Base-by-base conservation (phyloP, 352 stramenopile genomes). In the Pythium pyrilobum region DNA sequence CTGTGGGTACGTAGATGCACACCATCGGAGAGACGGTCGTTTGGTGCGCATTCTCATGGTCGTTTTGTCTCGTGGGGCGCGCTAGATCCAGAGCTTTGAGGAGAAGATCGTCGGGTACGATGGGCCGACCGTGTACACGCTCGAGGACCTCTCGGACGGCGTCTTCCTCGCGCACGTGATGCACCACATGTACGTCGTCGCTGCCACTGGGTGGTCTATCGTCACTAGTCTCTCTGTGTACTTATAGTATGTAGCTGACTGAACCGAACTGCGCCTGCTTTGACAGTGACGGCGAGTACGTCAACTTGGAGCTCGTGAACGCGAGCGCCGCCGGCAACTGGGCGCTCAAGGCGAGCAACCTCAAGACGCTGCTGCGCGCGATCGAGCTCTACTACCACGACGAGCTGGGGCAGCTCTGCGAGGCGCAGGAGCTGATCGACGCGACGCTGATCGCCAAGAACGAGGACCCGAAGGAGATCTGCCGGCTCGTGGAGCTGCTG, bases 81-180 rank as follows among this genome's bases (percentile, higher is more conserved):
- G 55, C 37, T 62, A 90, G 80, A 74, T 82, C 32, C 80, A 91
- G 60, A 89, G 80, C 61, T 91, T 91, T 57, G 63, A 81, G 7
- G 70, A 82, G 23, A 75, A 70, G 32, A 46, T 87, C 36, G 74
- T 67, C 21, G 65, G 61, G 36, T 70, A 86, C 34, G 49, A 48
- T 52, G 57, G 49, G 34, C 52, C 60, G 46, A 49, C 64, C 41
- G 54, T 89, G 33, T 42, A 54, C 25, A 63, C 64, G 25, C 50
- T 91, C 36, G 59, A 68, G 23, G 80, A 89, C 53, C 72, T 91
- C 29, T 81, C 74, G 47, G 81, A 94, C 53, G 83, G 83, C 49
- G 78, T 94, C 42, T 89, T 94, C 56, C 68, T 94, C 38, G 70
- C 77, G 48, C 81, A 87, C 57, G 77, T 94, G 54, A 85, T 94